Conservation (phyloP, 345 rosid species). For the Eutrema japonicum region DNA sequence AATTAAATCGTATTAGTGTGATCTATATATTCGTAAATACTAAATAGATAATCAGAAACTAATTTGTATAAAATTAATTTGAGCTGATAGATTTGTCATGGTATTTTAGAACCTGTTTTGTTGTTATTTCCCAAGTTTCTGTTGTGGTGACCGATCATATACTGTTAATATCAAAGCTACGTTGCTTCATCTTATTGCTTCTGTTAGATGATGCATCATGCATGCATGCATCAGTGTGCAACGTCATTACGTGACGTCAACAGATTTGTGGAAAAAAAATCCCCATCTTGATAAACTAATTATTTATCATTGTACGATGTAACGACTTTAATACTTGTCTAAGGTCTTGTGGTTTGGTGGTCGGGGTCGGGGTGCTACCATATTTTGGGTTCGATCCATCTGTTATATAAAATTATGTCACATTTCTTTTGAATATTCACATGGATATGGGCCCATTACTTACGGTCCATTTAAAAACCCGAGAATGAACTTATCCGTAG, state of each 20-base stretch:
- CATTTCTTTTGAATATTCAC: too few relatives aligned
- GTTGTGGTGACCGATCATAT: not conserved
- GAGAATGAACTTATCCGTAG: too few relatives aligned
- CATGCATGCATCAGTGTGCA: conserved; percentile 10
- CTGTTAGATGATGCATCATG: conserved; percentile 4
- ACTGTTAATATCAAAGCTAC: not conserved
- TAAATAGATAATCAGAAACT: not conserved
- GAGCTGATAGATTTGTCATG: conserved; percentile 1
- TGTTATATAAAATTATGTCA: too few relatives aligned
- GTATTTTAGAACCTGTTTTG: not conserved
- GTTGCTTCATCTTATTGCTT: conserved; percentile 11
- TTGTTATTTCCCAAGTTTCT: not conserved
- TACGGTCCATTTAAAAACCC: too few relatives aligned
- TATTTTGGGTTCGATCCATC: too few relatives aligned
- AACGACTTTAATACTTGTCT: not conserved
- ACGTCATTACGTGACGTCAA: conserved; percentile 4
- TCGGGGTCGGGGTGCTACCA: too few relatives aligned
- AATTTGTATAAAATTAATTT: not conserved
- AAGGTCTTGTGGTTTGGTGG: too few relatives aligned
- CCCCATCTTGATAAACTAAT: not conserved
- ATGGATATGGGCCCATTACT: too few relatives aligned
- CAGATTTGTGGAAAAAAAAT: conserved; percentile 15
- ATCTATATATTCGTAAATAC: conserved; percentile 1
- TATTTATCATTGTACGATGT: not conserved
- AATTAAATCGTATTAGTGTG: not conserved